phyloP scores from a whole-genome alignment of 805 yeast species.

The Sugiyamaella smithiae region DNA sequence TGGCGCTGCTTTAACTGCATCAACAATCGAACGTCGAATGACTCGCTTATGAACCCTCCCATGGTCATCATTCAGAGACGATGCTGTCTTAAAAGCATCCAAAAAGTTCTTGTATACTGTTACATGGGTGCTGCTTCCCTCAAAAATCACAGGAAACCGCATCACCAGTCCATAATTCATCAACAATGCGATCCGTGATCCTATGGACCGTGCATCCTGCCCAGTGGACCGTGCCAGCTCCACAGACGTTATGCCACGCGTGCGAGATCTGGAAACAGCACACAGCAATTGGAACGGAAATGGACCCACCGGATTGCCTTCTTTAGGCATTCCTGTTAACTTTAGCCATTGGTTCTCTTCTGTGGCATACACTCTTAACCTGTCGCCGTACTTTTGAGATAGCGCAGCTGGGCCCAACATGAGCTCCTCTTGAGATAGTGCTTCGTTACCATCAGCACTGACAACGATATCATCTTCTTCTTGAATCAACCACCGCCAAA shows the following conservation, averaged over 20 bases:
- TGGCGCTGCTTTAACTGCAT: conserved; percentile 30
- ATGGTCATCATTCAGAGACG: background rate
- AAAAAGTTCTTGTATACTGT: conserved; percentile 35
- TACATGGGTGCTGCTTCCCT: conserved; percentile 34
- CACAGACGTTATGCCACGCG: conserved; percentile 36
- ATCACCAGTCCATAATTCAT: conserved; percentile 35
- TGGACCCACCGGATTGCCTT: conserved; percentile 31
- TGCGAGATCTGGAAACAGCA: conserved; percentile 40
- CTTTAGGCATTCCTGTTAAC: conserved; percentile 34
- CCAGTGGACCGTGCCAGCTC: conserved; percentile 37
- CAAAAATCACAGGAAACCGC: conserved; percentile 34
- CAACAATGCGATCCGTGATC: conserved; percentile 34
- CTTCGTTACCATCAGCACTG: conserved; percentile 10
- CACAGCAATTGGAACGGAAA: conserved; percentile 40
- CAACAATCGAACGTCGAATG: conserved; percentile 28
- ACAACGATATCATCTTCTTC: conserved; percentile 22
- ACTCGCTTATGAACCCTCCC: conserved; percentile 3
- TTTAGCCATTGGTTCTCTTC: conserved; percentile 37
- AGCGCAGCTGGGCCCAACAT: conserved; percentile 14
- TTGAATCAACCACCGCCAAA: conserved; percentile 31
- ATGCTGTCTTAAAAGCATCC: background rate
- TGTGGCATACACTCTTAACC: conserved; percentile 26
- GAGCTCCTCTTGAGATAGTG: conserved; percentile 15
- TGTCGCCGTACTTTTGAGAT: conserved; percentile 16
- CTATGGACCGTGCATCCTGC: conserved; percentile 41